A percentile compares a stretch with the other conserved stretches of the same genome.
Conservation (phyloP, 2,329 filamentous ascomycete genomes). For the Fusarium sp. region DNA sequence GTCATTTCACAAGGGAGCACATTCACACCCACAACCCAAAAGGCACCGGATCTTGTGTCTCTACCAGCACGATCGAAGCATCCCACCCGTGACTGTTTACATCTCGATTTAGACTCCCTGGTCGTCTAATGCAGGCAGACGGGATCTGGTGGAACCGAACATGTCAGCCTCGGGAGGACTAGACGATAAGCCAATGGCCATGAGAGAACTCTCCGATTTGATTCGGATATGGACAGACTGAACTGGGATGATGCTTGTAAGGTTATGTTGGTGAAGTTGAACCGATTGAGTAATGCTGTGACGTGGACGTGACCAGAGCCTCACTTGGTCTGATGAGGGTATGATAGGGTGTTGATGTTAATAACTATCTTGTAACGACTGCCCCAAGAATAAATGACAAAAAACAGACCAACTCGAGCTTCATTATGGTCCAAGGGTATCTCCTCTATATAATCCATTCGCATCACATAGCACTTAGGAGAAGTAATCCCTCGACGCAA, state of each 20-base stretch:
- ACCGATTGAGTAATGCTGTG: not conserved
- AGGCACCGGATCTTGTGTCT: slow-evolving; percentile 23
- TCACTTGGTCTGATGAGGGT: not conserved
- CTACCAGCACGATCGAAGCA: slow-evolving; percentile 26
- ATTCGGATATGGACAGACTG: slow-evolving; percentile 8
- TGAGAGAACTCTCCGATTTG: slow-evolving; percentile 16
- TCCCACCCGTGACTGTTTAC: slow-evolving; percentile 9
- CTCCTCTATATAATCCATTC: slow-evolving; percentile 8
- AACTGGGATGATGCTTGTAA: slow-evolving; percentile 22
- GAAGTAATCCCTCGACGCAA: slow-evolving; percentile 56
- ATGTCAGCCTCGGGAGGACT: slow-evolving; percentile 30
- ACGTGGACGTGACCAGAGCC: not conserved
- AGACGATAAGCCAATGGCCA: slow-evolving; percentile 31
- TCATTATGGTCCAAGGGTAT: slow-evolving; percentile 19
- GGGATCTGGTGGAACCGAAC: slow-evolving; percentile 45
- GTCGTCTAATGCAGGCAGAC: slow-evolving; percentile 40
- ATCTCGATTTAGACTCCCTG: slow-evolving; percentile 46
- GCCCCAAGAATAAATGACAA: not conserved
- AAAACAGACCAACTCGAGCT: not conserved
- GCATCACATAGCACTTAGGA: slow-evolving; percentile 18
- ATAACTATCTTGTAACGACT: not conserved
- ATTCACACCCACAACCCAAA: not conserved
- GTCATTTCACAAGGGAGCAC: not conserved
- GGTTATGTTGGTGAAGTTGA: not conserved
- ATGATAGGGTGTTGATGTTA: not conserved